Conservation (phyloP, 2,329 filamentous ascomycete species). For the Exophiala sp. region DNA sequence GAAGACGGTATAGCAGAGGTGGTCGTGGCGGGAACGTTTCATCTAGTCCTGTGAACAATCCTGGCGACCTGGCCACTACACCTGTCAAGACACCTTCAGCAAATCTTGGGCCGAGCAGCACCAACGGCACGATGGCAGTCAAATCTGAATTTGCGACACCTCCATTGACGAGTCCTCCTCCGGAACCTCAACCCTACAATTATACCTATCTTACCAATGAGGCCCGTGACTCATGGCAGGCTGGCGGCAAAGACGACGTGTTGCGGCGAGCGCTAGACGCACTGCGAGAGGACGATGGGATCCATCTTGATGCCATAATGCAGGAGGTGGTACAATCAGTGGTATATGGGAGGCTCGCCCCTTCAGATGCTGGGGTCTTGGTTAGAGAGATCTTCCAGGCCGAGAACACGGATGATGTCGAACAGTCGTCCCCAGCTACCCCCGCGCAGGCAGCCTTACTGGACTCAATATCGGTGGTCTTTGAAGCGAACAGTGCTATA, state of each 20-base stretch:
- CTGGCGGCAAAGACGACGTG: constrained; percentile 60
- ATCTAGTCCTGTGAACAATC: constrained; percentile 13
- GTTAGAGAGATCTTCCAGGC: constrained; percentile 52
- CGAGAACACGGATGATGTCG: constrained; percentile 5
- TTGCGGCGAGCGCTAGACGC: constrained; percentile 57
- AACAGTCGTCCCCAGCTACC: constrained; percentile 5
- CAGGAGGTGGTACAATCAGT: constrained; percentile 79
- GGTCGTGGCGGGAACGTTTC: constrained; percentile 12
- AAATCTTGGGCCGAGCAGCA: constrained; percentile 29
- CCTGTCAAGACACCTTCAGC: constrained; percentile 24
- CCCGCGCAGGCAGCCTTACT: constrained; percentile 18
- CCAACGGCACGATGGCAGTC: constrained; percentile 31
- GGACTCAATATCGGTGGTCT: constrained; percentile 64
- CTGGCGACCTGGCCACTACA: constrained; percentile 4
- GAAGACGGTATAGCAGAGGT: constrained; percentile 26
- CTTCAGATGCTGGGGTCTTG: constrained; percentile 63
- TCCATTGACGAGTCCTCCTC: constrained; percentile 24
- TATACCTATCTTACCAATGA: constrained; percentile 73
- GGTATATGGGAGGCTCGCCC: constrained; percentile 61
- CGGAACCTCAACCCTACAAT: constrained; percentile 48
- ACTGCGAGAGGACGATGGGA: constrained; percentile 60
- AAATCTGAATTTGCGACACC: constrained; percentile 26
- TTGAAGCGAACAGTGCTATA: constrained; percentile 61
- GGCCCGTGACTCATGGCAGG: constrained; percentile 61
- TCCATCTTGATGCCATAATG: constrained; percentile 65